Percentiles rank a stretch among this genome's conserved stretches.
phyloP scores from a whole-genome alignment of 2,329 filamentous ascomycete genomes.

The Fusarium fujikuroi region DNA sequence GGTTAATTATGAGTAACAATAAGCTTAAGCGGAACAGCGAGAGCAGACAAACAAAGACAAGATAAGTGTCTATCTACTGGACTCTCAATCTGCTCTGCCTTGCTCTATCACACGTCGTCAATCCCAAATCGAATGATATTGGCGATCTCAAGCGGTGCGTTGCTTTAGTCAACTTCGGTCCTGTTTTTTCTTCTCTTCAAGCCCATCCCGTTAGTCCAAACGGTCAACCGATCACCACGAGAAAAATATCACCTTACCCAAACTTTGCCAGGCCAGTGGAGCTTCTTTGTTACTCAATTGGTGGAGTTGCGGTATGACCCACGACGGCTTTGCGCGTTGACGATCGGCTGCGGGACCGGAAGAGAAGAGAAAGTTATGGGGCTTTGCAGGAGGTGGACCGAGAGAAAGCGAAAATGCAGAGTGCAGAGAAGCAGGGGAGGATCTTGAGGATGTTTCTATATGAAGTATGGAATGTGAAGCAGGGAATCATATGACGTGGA shows the following conservation, averaged over 20 bases:
- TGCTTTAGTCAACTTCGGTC: conserved; percentile 1
- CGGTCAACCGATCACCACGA: conserved; percentile 10
- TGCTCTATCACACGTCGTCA: not conserved
- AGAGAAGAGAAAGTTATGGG: conserved; percentile 16
- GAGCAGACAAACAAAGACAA: not conserved
- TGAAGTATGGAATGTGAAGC: not conserved
- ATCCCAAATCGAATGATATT: conserved; percentile 15
- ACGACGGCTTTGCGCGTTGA: conserved; percentile 7
- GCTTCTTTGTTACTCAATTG: not conserved
- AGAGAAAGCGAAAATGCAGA: conserved; percentile 16
- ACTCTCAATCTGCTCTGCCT: not conserved
- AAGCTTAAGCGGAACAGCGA: not conserved
- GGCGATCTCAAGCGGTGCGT: conserved; percentile 23
- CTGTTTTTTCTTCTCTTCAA: not conserved
- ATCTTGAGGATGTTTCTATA: not conserved
- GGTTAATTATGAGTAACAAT: not conserved
- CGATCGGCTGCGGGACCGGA: conserved; percentile 21
- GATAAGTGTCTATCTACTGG: not conserved
- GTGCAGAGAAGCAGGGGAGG: not conserved
- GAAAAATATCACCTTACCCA: conserved; percentile 30
- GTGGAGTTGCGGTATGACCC: not conserved
- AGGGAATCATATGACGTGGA: conserved; percentile 33
- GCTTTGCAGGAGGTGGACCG: not conserved
- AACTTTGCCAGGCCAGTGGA: conserved; percentile 15
- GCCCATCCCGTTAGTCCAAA: conserved; percentile 10